Conservation (phyloP, 1,284 basidiomycete genomes). For the Pholiota adiposa region DNA sequence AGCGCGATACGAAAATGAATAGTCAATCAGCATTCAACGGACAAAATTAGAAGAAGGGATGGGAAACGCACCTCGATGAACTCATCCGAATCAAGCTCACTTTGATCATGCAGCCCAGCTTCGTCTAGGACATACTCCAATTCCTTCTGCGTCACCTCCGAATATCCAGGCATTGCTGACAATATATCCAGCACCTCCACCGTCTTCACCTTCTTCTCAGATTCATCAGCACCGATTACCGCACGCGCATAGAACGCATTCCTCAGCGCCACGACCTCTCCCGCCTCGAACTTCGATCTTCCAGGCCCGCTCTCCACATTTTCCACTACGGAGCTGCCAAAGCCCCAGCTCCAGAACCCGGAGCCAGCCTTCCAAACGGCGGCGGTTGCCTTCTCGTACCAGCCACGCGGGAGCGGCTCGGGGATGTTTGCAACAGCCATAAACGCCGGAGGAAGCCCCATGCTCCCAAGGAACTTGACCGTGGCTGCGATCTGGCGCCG, state of each 20-base stretch:
- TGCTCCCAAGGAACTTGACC: constrained; percentile 71
- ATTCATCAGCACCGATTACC: constrained; percentile 20
- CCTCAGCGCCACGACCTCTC: constrained; percentile 68
- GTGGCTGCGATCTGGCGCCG: constrained; percentile 60
- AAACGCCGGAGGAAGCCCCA: constrained; percentile 67
- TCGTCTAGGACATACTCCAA: constrained; percentile 78
- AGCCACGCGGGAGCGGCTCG: constrained; percentile 34
- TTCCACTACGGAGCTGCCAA: constrained; percentile 18
- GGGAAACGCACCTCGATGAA: constrained; percentile 69
- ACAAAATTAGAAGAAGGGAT: constrained; percentile 4
- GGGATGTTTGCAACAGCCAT: constrained; percentile 25
- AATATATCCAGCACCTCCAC: constrained; percentile 47
- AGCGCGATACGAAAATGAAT: constrained; percentile 4
- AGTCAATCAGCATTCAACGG: not conserved
- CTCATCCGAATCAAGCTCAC: constrained; percentile 72
- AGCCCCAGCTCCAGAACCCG: constrained; percentile 6
- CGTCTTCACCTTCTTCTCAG: constrained; percentile 38
- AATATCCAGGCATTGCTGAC: constrained; percentile 55
- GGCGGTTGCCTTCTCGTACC: constrained; percentile 41
- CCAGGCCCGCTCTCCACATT: constrained; percentile 32
- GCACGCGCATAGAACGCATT: constrained; percentile 55
- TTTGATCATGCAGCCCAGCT: constrained; percentile 64
- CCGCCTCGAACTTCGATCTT: constrained; percentile 58
- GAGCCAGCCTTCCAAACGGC: constrained; percentile 31
- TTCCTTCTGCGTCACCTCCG: constrained; percentile 56